phyloP scores from a whole-genome alignment of 768 basidiomycete species.

The Lactarius trivialis region DNA sequence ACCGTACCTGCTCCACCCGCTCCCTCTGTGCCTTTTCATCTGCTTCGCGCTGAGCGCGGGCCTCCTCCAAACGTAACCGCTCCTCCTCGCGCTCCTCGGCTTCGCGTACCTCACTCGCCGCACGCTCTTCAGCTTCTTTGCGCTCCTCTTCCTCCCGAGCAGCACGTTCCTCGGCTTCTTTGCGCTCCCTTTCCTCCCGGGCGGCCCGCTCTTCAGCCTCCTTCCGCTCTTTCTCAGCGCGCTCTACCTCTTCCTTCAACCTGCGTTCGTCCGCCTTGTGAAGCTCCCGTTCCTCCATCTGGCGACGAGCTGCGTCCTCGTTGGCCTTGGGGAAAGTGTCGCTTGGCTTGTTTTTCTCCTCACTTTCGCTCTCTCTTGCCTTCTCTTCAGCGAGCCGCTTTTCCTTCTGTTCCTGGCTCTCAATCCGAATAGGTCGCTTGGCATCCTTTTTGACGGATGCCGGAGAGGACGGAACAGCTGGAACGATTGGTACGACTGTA shows the following conservation, averaged over 20 bases:
- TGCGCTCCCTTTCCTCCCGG: constrained; percentile 28
- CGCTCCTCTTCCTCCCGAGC: constrained; percentile 37
- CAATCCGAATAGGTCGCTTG: constrained; percentile 47
- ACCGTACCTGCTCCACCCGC: constrained; percentile 35
- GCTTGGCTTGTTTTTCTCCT: constrained; percentile 35
- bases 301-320: constrained; percentile 25
- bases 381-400: constrained; percentile 42
- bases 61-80: constrained; percentile 12
- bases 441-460: constrained; percentile 16
- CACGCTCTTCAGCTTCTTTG: constrained; percentile 34
- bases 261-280: constrained; percentile 35
- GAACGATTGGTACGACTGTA: constrained; percentile 35
- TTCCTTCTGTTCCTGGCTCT: constrained; percentile 52
- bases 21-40: constrained; percentile 39
- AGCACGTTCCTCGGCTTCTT: constrained; percentile 32
- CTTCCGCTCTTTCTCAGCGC: constrained; percentile 30
- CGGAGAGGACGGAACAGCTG: constrained; percentile 29
- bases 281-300: constrained; percentile 30
- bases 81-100: constrained; percentile 28
- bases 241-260: constrained; percentile 38
- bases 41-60: constrained; percentile 30
- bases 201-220: constrained; percentile 25
- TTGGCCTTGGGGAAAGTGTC: constrained; percentile 24
- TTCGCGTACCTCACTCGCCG: constrained; percentile 23
- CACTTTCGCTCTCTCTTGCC: constrained; percentile 43